These are phyloP conservation scores for Leishmania gerbilli DNA, from an alignment of 208 protist genomes.

Conservation along the genomic window DNA sequence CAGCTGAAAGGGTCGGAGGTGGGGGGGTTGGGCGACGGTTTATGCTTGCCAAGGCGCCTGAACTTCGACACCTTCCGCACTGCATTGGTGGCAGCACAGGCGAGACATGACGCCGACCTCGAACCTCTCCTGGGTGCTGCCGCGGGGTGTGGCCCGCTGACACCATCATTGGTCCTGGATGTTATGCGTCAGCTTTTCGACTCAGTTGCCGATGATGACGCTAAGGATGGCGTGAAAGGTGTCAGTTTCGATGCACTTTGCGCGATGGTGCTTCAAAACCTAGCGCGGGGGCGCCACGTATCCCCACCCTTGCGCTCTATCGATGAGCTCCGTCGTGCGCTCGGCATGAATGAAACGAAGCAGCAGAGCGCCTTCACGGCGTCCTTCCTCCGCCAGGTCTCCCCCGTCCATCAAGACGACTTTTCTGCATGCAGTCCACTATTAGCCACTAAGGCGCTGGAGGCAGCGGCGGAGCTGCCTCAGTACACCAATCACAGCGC, in stretches of 20 bases:
- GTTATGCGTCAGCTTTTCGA: slow-evolving; percentile 6
- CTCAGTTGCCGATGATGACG: not conserved
- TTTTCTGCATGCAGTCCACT: slow-evolving; percentile 14
- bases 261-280: not conserved
- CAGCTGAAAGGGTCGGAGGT: slow-evolving; percentile 7
- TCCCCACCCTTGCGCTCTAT: slow-evolving; percentile 8
- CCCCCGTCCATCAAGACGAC: slow-evolving; percentile 2
- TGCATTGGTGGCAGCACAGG: slow-evolving; percentile 4
- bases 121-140: not conserved
- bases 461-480: slow-evolving; percentile 19
- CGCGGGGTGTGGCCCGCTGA: not conserved
- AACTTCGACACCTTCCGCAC: slow-evolving; percentile 13
- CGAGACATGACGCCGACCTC: not conserved
- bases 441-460: slow-evolving; percentile 19
- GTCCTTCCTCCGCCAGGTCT: slow-evolving; percentile 20
- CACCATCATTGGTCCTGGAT: not conserved
- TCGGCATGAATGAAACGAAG: slow-evolving; percentile 13
- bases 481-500: slow-evolving; percentile 27
- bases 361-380: slow-evolving; percentile 12
- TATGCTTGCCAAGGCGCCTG: slow-evolving; percentile 12
- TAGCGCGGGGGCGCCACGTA: not conserved
- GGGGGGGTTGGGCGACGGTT: slow-evolving; percentile 5
- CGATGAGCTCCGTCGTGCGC: slow-evolving; percentile 12
- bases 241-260: slow-evolving; percentile 26
- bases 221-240: not conserved